phyloP scores from a whole-genome alignment of 768 basidiomycete species.

The Hypholoma fasciculare region DNA sequence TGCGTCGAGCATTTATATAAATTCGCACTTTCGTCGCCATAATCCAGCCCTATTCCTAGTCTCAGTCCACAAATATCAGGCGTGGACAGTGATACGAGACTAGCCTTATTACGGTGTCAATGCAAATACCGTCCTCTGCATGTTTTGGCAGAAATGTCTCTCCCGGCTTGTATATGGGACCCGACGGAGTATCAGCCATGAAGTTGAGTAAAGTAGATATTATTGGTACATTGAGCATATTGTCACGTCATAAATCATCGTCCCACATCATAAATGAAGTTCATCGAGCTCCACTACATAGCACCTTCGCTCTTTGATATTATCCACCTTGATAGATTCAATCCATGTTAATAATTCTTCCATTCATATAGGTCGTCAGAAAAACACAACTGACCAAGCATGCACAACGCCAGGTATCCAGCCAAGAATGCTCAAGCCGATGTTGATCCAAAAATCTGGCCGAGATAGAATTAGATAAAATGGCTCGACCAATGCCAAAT shows the following conservation, averaged over 20 bases:
- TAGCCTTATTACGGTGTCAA: too few species aligned
- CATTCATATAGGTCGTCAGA: neutral
- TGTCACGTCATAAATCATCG: neutral
- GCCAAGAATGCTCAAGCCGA: constrained; percentile 34
- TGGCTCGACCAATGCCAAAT: neutral
- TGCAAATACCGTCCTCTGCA: too few species aligned
- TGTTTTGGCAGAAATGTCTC: too few species aligned
- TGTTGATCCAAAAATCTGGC: constrained; percentile 28
- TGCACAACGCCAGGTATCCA: constrained; percentile 57
- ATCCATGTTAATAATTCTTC: neutral
- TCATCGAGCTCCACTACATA: constrained; percentile 13
- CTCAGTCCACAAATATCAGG: too few species aligned
- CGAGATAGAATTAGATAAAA: neutral
- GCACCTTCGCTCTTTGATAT: constrained; percentile 25
- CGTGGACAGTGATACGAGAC: too few species aligned
- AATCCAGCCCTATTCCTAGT: too few species aligned
- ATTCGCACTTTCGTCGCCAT: too few species aligned
- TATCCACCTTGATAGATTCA: constrained; percentile 19
- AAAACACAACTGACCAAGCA: constrained; percentile 37
- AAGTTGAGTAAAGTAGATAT: too few species aligned
- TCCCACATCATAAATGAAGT: neutral
- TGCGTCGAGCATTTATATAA: too few species aligned
- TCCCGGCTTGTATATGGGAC: too few species aligned
- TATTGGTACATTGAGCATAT: neutral
- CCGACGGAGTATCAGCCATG: too few species aligned